phyloP scores from a whole-genome alignment of 1,284 basidiomycete genomes.

The Boletus mariae region DNA sequence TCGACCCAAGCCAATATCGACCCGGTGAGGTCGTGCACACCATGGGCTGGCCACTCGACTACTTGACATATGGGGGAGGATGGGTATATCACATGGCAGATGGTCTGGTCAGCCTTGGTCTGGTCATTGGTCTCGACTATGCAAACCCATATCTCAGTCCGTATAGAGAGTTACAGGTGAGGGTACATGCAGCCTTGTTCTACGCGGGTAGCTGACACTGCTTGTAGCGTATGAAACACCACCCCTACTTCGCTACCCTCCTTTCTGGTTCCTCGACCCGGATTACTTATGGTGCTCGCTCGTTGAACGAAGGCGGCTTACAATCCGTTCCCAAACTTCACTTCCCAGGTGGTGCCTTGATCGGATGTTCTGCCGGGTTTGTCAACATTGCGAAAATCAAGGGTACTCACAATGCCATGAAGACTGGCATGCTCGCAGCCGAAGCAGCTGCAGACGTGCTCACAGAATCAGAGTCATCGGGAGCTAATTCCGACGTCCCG shows the following conservation, averaged over 20 bases:
- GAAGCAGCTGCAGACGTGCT: constrained; percentile 80
- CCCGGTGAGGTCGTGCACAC: constrained; percentile 91
- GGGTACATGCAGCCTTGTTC: constrained; percentile 15
- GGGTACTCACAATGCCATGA: constrained; percentile 99
- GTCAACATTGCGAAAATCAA: constrained; percentile 99
- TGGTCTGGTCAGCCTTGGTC: constrained; percentile 85
- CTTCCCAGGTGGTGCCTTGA: constrained; percentile 94
- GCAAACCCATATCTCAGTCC: constrained; percentile 92
- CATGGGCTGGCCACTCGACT: constrained; percentile 90
- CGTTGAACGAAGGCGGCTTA: constrained; percentile 91
- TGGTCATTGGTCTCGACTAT: constrained; percentile 95
- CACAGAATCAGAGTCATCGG: constrained; percentile 17
- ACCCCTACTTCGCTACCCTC: constrained; percentile 84
- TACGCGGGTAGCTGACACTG: constrained; percentile 3
- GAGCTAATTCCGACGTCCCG: constrained; percentile 19
- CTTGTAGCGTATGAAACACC: constrained; percentile 90
- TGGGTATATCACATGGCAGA: constrained; percentile 97
- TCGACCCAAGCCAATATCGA: constrained; percentile 72
- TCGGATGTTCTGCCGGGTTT: constrained; percentile 96
- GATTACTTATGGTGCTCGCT: constrained; percentile 89
- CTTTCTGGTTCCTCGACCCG: constrained; percentile 73
- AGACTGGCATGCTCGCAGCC: constrained; percentile 95
- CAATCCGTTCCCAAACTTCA: constrained; percentile 90
- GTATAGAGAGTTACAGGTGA: constrained; percentile 88
- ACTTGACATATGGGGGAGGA: constrained; percentile 87